phyloP scores from a whole-genome alignment of 768 basidiomycete species.

The Calocybe indica region DNA sequence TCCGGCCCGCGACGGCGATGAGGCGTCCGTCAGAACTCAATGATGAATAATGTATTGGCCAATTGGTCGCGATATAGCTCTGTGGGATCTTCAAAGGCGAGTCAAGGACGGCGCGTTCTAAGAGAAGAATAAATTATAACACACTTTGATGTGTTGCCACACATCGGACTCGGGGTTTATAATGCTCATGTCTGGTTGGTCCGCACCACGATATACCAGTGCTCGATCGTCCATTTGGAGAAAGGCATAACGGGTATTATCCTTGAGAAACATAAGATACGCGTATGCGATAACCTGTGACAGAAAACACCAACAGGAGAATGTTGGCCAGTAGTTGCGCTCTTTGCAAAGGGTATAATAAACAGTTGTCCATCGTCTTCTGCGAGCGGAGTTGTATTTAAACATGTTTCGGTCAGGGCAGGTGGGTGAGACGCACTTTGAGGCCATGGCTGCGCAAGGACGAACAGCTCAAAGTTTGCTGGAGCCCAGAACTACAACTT shows the following conservation, averaged over 20 bases:
- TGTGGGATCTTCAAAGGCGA: conserved; percentile 66
- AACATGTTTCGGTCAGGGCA: background rate
- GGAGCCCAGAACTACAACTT: conserved; percentile 81
- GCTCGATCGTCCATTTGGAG: conserved; percentile 93
- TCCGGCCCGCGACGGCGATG: conserved; percentile 86
- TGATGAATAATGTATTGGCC: conserved; percentile 91
- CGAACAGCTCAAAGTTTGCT: conserved; percentile 85
- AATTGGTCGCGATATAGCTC: conserved; percentile 82
- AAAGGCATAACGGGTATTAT: conserved; percentile 94
- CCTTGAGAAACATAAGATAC: conserved; percentile 36
- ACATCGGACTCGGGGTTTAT: conserved; percentile 98
- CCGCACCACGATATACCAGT: conserved; percentile 90
- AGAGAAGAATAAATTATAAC: background rate
- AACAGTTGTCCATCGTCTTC: conserved; percentile 70
- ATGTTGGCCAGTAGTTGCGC: conserved; percentile 86
- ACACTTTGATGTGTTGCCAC: conserved; percentile 93
- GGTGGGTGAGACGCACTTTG: conserved; percentile 36
- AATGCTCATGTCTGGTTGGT: conserved; percentile 96
- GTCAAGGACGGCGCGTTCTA: conserved; percentile 1
- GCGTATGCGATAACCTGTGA: background rate
- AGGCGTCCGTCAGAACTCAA: conserved; percentile 88
- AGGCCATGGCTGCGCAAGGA: conserved; percentile 52
- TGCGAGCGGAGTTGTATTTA: conserved; percentile 14
- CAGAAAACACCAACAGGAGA: conserved; percentile 59
- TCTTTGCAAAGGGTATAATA: conserved; percentile 89